Evolutionary conservation across 257 asterid species (phyloP), one percentile per base, ranked within the genome.

Genomic region (Jacaranda copaia): DNA sequence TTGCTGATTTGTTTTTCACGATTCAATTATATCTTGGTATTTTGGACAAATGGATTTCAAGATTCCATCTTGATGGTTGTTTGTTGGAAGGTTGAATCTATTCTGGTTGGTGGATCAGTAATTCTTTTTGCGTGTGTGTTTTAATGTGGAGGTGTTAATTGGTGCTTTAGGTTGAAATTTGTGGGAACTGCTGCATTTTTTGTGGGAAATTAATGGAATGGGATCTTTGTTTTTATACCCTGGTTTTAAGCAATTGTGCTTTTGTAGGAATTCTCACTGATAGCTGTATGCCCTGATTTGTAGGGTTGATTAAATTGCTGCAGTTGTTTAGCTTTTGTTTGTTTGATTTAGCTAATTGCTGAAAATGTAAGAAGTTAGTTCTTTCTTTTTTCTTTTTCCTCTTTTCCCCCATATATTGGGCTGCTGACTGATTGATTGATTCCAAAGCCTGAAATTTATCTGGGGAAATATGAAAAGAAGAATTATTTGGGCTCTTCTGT

Each of bases 281-380:
- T 67, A 60, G 56, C 60, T n/a, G 11, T 62, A 9, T 70, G 72
- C 40, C 16, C 42, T 73, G 71, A 69, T 51, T 73, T 77, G 51
- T 38, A 56, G 79, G 79, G 79, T 78, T 74, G 79, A 70, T 75
- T 76, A 51, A 62, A 56, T 74, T 39, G 20, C 25, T 57, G 53
- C 16, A 8, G 39, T 56, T 45, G 20, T 18, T 15, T 12, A 0
- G 9, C 55, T 12, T 20, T 61, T 35, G 32, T 40, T 57, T 55
- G n/a, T 39, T 61, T 8, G 14, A 57, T 43, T 16, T 61, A 20
- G 72, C 52, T 35, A 6, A 72, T 66, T 72, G 63, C 67, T 58
- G 57, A 57, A 57, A 70, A 20, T 49, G 32, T 45, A 14, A n/a
- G 68, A 38, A 61, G 32, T 5, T 25, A 18, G 36, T 18, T 46